Base-by-base conservation (phyloP, 106 monocot species). In the Acorus gramineus region DNA sequence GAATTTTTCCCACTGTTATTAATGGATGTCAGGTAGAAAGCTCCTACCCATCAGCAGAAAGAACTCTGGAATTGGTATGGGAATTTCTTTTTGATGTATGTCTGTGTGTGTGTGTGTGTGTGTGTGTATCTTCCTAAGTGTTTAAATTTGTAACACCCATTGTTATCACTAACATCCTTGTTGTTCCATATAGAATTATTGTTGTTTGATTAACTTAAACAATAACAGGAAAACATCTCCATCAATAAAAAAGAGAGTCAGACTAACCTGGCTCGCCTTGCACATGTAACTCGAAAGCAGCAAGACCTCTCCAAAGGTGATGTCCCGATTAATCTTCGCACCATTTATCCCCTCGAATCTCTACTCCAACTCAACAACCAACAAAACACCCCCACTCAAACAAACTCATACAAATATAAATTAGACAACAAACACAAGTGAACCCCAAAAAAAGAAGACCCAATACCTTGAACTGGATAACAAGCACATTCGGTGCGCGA, bases 401-500 rank as follows among this genome's bases (percentile, higher is more conserved):
- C 45, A 55, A 47, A 55, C 62, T 62, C 7, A 7, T 56, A 55
- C 66, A 56, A 9, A 11, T 9, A 42, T 11, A 61, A 53, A 14
- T 0, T 42, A 2, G 42, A 60, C 70, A 58, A 11, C 4, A 76
- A 67, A 60, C 11, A 43, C 12, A 13, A 44, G 59, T 4, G 46
- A 43, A 28, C 28, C 28, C 7, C 9, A 64, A 12, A 59, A 44
- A 73, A 57, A 62, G 62, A 68, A 11, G 53, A 69, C 51, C 55
- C 56, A 58, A 52, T 4, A 96, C 95, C 86, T 96, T 96, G 63
- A 96, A 85, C 68, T 96, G 95, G 28, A 96, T 77, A 44, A 96
- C 95, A 69, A 96, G 90, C 10, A 96, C 95, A 78, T 96, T 90
- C 10, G 95, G 95, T 7, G 95, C 85, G 54, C 73, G 72, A 56